Evolutionary conservation across 768 basidiomycete genomes (phyloP), one percentile per base, ranked within the genome.

Genomic region (Leucocoprinus sp.): DNA sequence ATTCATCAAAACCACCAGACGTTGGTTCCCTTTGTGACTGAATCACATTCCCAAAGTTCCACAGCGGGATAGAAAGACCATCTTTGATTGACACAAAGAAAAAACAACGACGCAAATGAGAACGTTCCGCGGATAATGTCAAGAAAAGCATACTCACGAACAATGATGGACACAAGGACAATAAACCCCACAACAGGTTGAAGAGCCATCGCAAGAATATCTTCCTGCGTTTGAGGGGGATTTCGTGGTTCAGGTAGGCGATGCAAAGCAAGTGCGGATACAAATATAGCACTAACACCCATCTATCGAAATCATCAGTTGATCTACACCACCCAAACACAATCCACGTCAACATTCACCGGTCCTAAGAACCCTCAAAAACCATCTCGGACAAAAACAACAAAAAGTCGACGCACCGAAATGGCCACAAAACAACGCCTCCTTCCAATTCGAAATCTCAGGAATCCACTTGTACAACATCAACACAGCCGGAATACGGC

Each of bases 271-370:
- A 91, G 62, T 0, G 79, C 82, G 8, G 84, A 80, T 45, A 98
- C 83, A 60, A 97, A 99, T 35, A 97, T 70, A 4, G 95, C 85
- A 0, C 84, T 81, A 15, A 96, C 92, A 40, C 93, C 93, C 87
- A 96, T 93, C 71, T 91, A 62, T 26, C 3, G n/a, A 12, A 31
- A n/a, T 8, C n/a, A n/a, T n/a, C n/a, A n/a, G n/a, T 31, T 7
- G 6, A 4, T 31, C 4, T n/a, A 31, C n/a, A n/a, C n/a, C n/a
- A n/a, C n/a, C n/a, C n/a, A 3, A 31, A 31, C 3, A 4, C 9
- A 8, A 12, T 14, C 14, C 31, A 8, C 5, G 14, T 7, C 31
- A n/a, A 7, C n/a, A 31, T 14, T 12, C 14, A 31, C 31, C 6
- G 31, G 31, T 31, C 31, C 31, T 31, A 31, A 8, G n/a, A n/a